Evolutionary conservation across 23 red algal genomes (phyloP), one percentile per base, ranked within the genome.

Genomic region (Agarophyton chilense): DNA sequence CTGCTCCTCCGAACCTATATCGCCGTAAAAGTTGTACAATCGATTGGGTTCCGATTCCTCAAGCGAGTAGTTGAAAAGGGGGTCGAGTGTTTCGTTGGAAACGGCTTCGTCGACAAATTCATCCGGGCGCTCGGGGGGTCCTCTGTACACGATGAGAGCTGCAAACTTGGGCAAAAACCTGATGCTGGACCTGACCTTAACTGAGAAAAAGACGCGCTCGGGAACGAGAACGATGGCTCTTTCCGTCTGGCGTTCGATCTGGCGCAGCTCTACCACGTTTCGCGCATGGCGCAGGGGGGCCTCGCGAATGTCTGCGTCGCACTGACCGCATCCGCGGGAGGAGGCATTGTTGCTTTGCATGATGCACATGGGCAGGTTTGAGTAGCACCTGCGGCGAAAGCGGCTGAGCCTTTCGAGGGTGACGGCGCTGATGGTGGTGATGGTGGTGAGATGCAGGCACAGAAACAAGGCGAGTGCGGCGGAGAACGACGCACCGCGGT

Each of bases 141-240:
- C 70, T n/a, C 45, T 57, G 57, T 77, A 89, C 38, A 89, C 85
- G 39, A 89, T 53, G 49, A 78, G 28, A 52, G 85, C 85, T n/a
- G 38, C 85, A 18, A 89, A 55, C 44, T 79, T 78, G 1, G 24
- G 24, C 51, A 40, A 66, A 12, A 71, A 74, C n/a, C 8, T 53
- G 33, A 89, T 66, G n/a, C 36, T 61, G 18, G 70, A 78, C 25
- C 67, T 49, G 31, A 89, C 85, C n/a, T 28, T 43, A 38, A 44
- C 28, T 9, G 45, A 49, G 13, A 89, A 89, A 26, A 89, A 89
- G 16, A 89, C 54, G 53, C 46, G 60, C 38, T 89, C 85, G 12
- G 85, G 85, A 55, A 89, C 45, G 46, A 89, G 21, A 42, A 57
- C 50, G n/a, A 89, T 89, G 68, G 43, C 68, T 74, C 68, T 3